Evolutionary conservation across 129 eudicot species (phyloP).

Genomic region (Lonicera japonica): DNA sequence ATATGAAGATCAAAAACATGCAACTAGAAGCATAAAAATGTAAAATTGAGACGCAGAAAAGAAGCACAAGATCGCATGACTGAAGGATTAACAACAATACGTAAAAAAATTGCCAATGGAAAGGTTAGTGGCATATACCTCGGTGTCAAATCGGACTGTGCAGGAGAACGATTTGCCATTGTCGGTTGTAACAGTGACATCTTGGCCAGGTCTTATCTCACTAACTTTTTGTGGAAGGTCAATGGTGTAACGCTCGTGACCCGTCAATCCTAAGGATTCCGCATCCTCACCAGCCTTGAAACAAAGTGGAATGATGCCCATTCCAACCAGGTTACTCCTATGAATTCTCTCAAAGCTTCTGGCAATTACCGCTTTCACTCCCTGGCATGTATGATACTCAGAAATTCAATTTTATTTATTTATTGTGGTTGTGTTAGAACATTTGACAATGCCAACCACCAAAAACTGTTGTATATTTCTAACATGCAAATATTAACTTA

Average conservation of each 20-base stretch:
- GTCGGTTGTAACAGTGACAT: constrained; percentile 77
- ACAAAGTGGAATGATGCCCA: constrained; percentile 94
- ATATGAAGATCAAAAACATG: too few relatives aligned
- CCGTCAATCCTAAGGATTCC: constrained; percentile 81
- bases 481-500: constrained; percentile 19
- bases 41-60: too few relatives aligned
- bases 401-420: too few relatives aligned
- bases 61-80: too few relatives aligned
- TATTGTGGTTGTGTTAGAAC: too few relatives aligned
- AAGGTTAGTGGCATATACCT: constrained; percentile 48
- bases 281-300: constrained; percentile 98
- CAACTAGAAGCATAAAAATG: too few relatives aligned
- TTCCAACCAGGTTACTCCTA: constrained; percentile 92
- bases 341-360: constrained; percentile 98
- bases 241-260: constrained; percentile 84
- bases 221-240: constrained; percentile 67
- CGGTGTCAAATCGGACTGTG: constrained; percentile 82
- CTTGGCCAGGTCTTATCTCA: constrained; percentile 91
- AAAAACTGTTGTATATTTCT: too few relatives aligned
- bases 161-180: constrained; percentile 82
- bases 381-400: too few relatives aligned
- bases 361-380: constrained; percentile 97
- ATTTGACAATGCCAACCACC: too few relatives aligned
- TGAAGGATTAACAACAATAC: too few relatives aligned
- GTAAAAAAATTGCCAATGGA: too few relatives aligned